A percentile compares a stretch with the other conserved stretches of the same genome.
Conservation (phyloP, 2,329 filamentous ascomycete genomes). For the Mycosphaerella arachidis region DNA sequence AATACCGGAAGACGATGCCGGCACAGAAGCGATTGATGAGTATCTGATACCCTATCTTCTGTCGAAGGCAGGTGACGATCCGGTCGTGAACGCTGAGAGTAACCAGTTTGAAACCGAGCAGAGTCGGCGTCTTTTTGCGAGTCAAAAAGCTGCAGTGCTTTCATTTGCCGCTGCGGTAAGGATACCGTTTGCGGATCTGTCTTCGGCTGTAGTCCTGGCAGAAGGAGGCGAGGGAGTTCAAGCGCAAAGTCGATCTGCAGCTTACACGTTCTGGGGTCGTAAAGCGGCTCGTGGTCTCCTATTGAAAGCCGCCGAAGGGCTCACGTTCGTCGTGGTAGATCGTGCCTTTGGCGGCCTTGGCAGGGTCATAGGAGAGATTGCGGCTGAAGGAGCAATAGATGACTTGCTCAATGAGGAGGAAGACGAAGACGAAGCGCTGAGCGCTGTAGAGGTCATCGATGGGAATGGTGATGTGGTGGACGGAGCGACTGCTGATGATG, state of each 20-base stretch:
- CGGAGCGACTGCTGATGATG: slow-evolving; percentile 19
- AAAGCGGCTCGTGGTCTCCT: slow-evolving; percentile 57
- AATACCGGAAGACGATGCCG: slow-evolving; percentile 47
- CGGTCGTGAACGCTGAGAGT: slow-evolving; percentile 54
- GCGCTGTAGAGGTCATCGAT: slow-evolving; percentile 20
- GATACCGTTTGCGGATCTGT: slow-evolving; percentile 50
- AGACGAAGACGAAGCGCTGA: slow-evolving; percentile 12
- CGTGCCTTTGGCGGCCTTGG: slow-evolving; percentile 59
- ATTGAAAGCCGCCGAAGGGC: slow-evolving; percentile 54
- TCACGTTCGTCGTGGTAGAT: slow-evolving; percentile 56
- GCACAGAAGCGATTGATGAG: slow-evolving; percentile 52
- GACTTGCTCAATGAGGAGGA: slow-evolving; percentile 13
- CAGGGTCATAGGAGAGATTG: slow-evolving; percentile 29
- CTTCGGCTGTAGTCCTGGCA: slow-evolving; percentile 31
- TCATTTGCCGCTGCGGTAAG: slow-evolving; percentile 53
- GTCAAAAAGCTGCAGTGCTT: slow-evolving; percentile 52
- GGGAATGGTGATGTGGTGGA: slow-evolving; percentile 11
- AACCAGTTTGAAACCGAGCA: slow-evolving; percentile 56
- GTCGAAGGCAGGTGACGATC: slow-evolving; percentile 46
- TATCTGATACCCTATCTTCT: slow-evolving; percentile 57
- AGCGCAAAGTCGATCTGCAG: slow-evolving; percentile 43
- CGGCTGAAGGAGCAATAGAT: slow-evolving; percentile 16
- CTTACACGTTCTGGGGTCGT: slow-evolving; percentile 54
- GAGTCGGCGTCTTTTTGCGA: slow-evolving; percentile 48
- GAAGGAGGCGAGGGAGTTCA: slow-evolving; percentile 21